Evolutionary conservation across 164 flowering plant genomes (phyloP).

Genomic region (Macadamia integrifolia): DNA sequence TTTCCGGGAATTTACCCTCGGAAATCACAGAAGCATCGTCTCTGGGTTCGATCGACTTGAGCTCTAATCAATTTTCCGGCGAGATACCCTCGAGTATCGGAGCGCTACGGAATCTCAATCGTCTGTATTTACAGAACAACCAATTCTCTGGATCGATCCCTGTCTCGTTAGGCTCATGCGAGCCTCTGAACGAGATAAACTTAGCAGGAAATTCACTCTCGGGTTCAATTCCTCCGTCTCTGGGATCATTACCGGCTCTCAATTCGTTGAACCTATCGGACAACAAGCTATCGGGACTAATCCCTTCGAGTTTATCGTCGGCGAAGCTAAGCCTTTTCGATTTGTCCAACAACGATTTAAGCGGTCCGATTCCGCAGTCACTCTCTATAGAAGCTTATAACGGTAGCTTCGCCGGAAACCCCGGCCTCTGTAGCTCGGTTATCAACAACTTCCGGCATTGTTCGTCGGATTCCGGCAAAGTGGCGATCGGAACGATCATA

Average conservation of each 20-base stretch:
- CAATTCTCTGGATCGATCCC: constrained; percentile 54
- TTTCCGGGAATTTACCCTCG: constrained; percentile 55
- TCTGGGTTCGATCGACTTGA: constrained; percentile 34
- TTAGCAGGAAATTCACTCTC: constrained; percentile 52
- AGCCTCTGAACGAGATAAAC: constrained; percentile 42
- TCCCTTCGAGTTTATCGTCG: constrained; percentile 51
- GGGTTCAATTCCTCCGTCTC: constrained; percentile 50
- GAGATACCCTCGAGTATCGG: constrained; percentile 50
- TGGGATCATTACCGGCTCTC: constrained; percentile 48
- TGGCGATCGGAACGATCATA: constrained; percentile 29
- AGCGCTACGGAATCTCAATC: constrained; percentile 30
- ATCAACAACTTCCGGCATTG: constrained; percentile 37
- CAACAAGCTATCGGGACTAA: constrained; percentile 55
- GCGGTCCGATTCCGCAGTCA: constrained; percentile 49
- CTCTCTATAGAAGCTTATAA: constrained; percentile 42
- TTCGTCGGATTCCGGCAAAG: constrained; percentile 22
- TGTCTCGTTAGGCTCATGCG: constrained; percentile 43
- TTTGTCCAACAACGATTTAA: constrained; percentile 49
- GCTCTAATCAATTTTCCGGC: constrained; percentile 52
- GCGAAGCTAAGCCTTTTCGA: constrained; percentile 62
- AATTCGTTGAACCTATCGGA: constrained; percentile 55
- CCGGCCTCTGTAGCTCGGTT: constrained; percentile 49
- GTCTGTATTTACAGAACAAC: constrained; percentile 40
- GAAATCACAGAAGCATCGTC: constrained; percentile 47
- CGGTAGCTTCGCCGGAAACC: constrained; percentile 60